Evolutionary conservation across 1,284 basidiomycete species (phyloP).

Genomic region (Microbotryum violaceum): DNA sequence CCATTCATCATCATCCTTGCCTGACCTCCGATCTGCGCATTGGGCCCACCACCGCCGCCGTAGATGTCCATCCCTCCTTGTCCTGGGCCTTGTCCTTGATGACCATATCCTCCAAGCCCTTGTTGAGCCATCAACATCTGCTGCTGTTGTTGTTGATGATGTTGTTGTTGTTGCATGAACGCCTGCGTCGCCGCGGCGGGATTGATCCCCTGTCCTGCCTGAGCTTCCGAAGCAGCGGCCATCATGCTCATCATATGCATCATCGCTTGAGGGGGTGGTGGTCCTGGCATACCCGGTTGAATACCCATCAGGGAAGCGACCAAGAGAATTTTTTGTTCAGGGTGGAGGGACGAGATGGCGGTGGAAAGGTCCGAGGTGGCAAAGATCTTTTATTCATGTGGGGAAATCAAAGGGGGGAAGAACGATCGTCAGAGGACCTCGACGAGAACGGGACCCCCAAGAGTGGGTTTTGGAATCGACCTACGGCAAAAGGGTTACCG

Average conservation of each 20-base stretch:
- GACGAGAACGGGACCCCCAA: too few relatives aligned
- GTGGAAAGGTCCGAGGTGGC: constrained; percentile 60
- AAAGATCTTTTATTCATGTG: constrained; percentile 10
- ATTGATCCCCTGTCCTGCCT: constrained; percentile 5
- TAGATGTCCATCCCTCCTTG: constrained; percentile 43
- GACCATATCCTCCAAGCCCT: neutral
- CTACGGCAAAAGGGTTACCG: constrained; percentile 39
- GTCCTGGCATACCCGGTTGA: constrained; percentile 12
- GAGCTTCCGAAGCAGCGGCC: neutral
- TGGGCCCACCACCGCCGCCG: constrained; percentile 48
- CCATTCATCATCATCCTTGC: constrained; percentile 47
- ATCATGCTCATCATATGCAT: constrained; percentile 21
- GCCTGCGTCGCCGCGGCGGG: constrained; percentile 31
- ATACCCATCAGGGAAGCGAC: constrained; percentile 37
- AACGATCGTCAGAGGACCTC: too few relatives aligned
- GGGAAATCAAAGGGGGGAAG: too few relatives aligned
- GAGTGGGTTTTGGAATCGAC: constrained; percentile 9
- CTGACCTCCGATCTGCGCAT: constrained; percentile 41
- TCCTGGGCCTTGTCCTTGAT: constrained; percentile 3
- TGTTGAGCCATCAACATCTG: constrained; percentile 4
- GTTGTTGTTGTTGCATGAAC: constrained; percentile 43
- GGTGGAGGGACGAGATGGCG: constrained; percentile 51
- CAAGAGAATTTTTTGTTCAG: constrained; percentile 34
- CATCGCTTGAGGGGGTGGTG: constrained; percentile 14
- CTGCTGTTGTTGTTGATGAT: constrained; percentile 35